Conservation (phyloP, 192 early-diverging fungal genomes). For the Entomortierella parvispora region DNA sequence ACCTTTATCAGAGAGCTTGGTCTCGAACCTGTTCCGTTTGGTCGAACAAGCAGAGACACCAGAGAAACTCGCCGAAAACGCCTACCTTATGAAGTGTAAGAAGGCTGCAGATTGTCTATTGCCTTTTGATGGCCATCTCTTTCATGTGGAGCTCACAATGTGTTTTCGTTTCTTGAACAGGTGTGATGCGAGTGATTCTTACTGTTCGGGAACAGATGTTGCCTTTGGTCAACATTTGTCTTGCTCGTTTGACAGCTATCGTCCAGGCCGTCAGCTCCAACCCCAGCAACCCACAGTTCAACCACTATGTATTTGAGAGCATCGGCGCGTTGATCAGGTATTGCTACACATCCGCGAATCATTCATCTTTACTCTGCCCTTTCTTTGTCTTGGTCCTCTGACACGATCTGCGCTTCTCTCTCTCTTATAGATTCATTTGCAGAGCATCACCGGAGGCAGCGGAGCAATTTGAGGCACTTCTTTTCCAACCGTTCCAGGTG, state of each 20-base stretch:
- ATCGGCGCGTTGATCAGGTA: constrained; percentile 85
- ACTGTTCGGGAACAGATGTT: constrained; percentile 78
- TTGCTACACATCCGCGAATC: not conserved
- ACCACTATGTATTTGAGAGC: constrained; percentile 96
- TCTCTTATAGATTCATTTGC: constrained; percentile 77
- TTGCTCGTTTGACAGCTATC: constrained; percentile 80
- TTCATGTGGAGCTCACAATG: constrained; percentile 3
- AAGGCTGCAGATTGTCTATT: not conserved
- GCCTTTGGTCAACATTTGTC: constrained; percentile 75
- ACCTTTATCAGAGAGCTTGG: constrained; percentile 71
- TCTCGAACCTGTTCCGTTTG: constrained; percentile 78
- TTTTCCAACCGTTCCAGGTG: constrained; percentile 90
- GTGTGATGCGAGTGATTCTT: constrained; percentile 87
- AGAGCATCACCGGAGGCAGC: constrained; percentile 73
- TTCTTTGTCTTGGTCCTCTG: too few relatives aligned
- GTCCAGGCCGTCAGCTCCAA: constrained; percentile 89
- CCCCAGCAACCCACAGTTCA: constrained; percentile 98
- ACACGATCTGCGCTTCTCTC: not conserved
- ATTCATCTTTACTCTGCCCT: not conserved
- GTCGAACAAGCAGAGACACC: constrained; percentile 84
- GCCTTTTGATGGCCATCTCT: too few relatives aligned
- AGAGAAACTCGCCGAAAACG: constrained; percentile 95
- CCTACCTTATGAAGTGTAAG: constrained; percentile 92
- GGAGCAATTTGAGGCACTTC: constrained; percentile 82
- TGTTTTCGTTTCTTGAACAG: constrained; percentile 33